phyloP scores from a whole-genome alignment of 202 grass and related monocot species.

The Carex arenaria region DNA sequence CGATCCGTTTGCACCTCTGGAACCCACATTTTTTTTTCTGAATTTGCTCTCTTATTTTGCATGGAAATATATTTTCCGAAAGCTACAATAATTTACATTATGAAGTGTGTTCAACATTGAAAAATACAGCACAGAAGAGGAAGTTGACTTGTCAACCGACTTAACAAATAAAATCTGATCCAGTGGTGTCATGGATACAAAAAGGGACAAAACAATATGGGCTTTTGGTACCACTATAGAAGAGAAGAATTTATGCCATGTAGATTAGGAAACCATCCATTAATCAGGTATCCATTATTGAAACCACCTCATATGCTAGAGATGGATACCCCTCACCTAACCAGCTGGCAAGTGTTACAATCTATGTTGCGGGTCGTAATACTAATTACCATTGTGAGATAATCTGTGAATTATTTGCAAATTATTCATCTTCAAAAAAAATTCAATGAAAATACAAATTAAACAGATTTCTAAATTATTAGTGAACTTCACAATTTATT shows the following conservation, averaged over 20 bases:
- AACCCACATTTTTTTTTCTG: background rate
- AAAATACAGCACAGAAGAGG: background rate
- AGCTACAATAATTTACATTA: background rate
- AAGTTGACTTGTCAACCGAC: background rate
- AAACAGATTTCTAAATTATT: too few relatives aligned
- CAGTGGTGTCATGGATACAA: constrained; percentile 5
- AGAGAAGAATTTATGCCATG: constrained; percentile 15
- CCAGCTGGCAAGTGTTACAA: background rate
- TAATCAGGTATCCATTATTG: constrained; percentile 16
- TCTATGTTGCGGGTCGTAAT: background rate
- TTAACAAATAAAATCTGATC: constrained; percentile 5
- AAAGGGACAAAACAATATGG: background rate
- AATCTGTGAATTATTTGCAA: too few relatives aligned
- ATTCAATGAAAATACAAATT: too few relatives aligned
- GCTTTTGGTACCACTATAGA: constrained; percentile 13
- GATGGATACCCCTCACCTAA: constrained; percentile 27
- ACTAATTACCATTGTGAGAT: too few relatives aligned
- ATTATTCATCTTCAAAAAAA: too few relatives aligned
- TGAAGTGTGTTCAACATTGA: background rate
- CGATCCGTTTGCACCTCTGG: too few relatives aligned
- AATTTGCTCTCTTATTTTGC: background rate
- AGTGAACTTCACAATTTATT: too few relatives aligned
- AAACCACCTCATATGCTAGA: background rate
- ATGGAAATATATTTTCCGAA: background rate
- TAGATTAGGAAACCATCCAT: constrained; percentile 21